Evolutionary conservation across 768 basidiomycete species (phyloP).

Genomic region (Mycena rebaudengoi): DNA sequence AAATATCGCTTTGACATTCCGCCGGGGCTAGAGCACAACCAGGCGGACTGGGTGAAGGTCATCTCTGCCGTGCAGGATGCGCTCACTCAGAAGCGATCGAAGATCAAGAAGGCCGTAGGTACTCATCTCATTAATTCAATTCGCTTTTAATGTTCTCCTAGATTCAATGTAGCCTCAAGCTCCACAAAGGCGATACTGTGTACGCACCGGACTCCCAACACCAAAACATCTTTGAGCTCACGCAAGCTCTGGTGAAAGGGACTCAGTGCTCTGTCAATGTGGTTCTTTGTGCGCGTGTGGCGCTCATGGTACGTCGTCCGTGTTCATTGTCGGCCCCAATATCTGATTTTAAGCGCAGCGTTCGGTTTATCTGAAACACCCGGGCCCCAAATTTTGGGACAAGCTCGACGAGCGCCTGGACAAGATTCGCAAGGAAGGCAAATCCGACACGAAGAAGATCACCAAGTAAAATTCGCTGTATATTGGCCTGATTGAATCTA

Average conservation of each 20-base stretch:
- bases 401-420: too few relatives aligned
- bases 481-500: too few relatives aligned
- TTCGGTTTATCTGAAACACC: neutral
- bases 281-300: conserved; percentile 23
- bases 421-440: too few relatives aligned
- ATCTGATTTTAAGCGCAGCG: neutral
- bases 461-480: too few relatives aligned
- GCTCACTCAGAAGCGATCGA: too few relatives aligned
- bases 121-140: neutral
- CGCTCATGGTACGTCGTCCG: conserved; percentile 27
- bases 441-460: too few relatives aligned
- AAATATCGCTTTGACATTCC: conserved; percentile 24
- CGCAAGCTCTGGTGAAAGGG: conserved; percentile 17
- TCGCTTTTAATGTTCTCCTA: conserved; percentile 3
- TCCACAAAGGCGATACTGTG: too few relatives aligned
- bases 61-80: conserved; percentile 14
- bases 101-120: conserved; percentile 33
- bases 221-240: conserved; percentile 26
- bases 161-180: conserved; percentile 9
- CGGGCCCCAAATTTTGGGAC: neutral
- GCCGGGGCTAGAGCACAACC: conserved; percentile 23
- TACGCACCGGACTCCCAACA: neutral
- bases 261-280: conserved; percentile 24
- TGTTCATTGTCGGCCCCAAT: neutral
- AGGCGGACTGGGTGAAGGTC: conserved; percentile 26